Percentiles rank a stretch among this genome's conserved stretches.
These are phyloP conservation scores for Cytospora chrysosperma DNA, from an alignment of 2,329 filamentous ascomycete genomes.

Conservation along the genomic window DNA sequence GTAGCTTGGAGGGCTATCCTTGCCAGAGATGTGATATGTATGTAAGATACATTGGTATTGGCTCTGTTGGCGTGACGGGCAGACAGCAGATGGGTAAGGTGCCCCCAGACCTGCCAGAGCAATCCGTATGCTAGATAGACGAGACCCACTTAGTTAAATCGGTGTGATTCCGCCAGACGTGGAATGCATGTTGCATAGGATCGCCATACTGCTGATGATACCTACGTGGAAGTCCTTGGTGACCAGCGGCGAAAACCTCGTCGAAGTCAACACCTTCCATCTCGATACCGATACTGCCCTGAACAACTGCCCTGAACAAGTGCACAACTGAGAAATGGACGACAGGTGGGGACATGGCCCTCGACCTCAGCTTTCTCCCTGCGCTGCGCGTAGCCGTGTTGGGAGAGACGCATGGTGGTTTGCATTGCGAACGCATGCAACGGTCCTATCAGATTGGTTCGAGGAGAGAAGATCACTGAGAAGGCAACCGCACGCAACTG, in stretches of 20 bases:
- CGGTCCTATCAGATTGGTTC: not conserved
- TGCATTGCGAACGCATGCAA: not conserved
- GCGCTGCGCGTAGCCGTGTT: slow-evolving; percentile 9
- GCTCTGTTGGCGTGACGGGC: not conserved
- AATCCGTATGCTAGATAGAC: not conserved
- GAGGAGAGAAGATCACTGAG: not conserved
- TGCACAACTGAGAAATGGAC: not conserved
- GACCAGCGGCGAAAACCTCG: not conserved
- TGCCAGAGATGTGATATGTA: not conserved
- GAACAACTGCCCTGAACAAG: not conserved
- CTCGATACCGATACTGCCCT: not conserved
- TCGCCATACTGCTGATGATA: not conserved
- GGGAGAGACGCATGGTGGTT: slow-evolving; percentile 9
- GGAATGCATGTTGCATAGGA: not conserved
- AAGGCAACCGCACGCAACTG: not conserved
- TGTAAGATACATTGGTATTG: not conserved
- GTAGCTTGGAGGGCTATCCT: not conserved
- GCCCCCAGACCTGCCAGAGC: not conserved
- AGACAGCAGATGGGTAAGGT: not conserved
- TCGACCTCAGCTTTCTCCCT: slow-evolving; percentile 6
- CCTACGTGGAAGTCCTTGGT: not conserved
- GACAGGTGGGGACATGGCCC: not conserved
- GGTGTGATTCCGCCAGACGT: not conserved
- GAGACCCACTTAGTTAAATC: not conserved
- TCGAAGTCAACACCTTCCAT: slow-evolving; percentile 5